Evolutionary conservation across 1,284 basidiomycete genomes (phyloP), one percentile per base, ranked within the genome.

Genomic region (Ganoderma meredithae): DNA sequence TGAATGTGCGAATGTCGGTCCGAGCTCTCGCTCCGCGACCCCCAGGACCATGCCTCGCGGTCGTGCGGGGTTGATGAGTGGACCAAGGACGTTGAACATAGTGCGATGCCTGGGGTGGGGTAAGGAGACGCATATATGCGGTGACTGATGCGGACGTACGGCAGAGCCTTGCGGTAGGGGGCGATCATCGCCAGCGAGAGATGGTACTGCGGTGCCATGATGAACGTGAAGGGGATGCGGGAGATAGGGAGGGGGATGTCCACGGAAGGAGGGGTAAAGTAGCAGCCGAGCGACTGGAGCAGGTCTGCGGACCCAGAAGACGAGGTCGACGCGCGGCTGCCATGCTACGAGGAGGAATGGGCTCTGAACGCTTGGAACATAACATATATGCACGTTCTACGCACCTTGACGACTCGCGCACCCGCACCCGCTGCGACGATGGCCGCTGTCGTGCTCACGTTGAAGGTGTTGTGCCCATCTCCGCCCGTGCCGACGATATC

Each of bases 401-500:
- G 27, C 76, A 96, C 95, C 86, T 99, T 99, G 80, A 96, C 91
- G 0, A 99, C 95, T 62, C 95, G 86, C 0, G 95, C 94, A 17
- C 97, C 97, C 0, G 96, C 95, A 17, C 97, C 97, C 22, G 96
- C 96, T 31, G 97, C 97, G 22, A 99, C 95, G 69, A 99, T 89
- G 3, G 90, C 96, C 1, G 97, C 97, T 0, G 96, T 94, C 0
- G 97, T 99, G 76, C 95, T 97, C 56, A 99, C 97, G 79, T 99
- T 99, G 86, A 97, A 99, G 0, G 97, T 94, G 76, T 99, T 95
- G 81, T 97, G 91, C 0, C 97, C 97, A 81, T 99, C 97, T 13
- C 97, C 97, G n/a, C 97, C 97, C 0, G 92, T 94, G 17, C 93
- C 87, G 63, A 91, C 92, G 69, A 92, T 91, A 75, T 92, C 91